phyloP scores from a whole-genome alignment of 257 asterid species.

The Cinchona pubescens region DNA sequence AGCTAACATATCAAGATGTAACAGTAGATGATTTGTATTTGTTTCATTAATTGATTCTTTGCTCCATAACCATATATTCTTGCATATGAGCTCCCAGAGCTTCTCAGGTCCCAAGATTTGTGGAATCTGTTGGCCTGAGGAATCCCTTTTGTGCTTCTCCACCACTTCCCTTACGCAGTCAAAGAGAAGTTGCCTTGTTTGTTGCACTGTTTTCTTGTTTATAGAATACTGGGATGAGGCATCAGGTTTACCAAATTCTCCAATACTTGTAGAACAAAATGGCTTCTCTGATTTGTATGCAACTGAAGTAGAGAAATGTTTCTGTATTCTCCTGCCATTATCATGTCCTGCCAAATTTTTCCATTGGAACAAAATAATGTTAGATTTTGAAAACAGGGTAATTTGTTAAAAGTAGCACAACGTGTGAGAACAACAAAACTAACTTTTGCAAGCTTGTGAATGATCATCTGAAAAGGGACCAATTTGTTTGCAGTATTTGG shows the following conservation, averaged over 20 bases:
- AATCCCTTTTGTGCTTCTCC: constrained; percentile 35
- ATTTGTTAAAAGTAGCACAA: neutral
- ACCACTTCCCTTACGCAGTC: constrained; percentile 62
- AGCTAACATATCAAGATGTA: constrained; percentile 34
- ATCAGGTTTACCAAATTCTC: neutral
- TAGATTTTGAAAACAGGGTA: neutral
- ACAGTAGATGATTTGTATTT: constrained; percentile 31
- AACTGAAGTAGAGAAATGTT: constrained; percentile 27
- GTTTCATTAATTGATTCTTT: constrained; percentile 47
- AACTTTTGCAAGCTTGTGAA: constrained; percentile 44
- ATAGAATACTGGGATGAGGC: constrained; percentile 33
- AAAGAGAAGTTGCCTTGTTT: constrained; percentile 49
- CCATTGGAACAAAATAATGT: neutral
- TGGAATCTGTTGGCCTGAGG: constrained; percentile 26
- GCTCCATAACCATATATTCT: constrained; percentile 70
- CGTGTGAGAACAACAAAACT: constrained; percentile 2
- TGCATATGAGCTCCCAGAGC: constrained; percentile 57
- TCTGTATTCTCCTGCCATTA: constrained; percentile 22
- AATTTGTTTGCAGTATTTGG: constrained; percentile 41
- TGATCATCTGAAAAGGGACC: constrained; percentile 58
- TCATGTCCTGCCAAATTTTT: constrained; percentile 24
- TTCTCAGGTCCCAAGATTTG: constrained; percentile 56
- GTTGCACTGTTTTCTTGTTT: constrained; percentile 58
- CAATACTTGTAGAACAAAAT: neutral
- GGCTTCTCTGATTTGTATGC: constrained; percentile 28